Evolutionary conservation across 768 basidiomycete genomes (phyloP).

Genomic region (Serpula lacrymans): DNA sequence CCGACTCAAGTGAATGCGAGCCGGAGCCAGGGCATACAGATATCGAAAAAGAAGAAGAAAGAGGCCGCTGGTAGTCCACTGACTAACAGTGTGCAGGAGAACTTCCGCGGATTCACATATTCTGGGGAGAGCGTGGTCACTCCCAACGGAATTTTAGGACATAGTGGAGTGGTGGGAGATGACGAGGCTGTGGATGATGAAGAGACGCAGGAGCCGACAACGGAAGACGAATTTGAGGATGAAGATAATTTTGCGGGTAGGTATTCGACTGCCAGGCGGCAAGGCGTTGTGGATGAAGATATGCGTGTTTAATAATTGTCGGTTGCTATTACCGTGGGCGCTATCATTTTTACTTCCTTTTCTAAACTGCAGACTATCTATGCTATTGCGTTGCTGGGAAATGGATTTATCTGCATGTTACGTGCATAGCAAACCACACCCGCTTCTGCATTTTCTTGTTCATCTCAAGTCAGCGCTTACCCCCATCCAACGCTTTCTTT

Average conservation of each 20-base stretch:
- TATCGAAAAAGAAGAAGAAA: slow-evolving; percentile 44
- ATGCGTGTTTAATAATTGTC: slow-evolving; percentile 24
- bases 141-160: slow-evolving; percentile 38
- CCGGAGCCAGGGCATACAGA: slow-evolving; percentile 43
- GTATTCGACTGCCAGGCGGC: slow-evolving; percentile 57
- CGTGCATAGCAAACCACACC: too few relatives aligned
- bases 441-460: too few relatives aligned
- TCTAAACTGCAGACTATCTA: too few relatives aligned
- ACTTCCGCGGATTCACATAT: slow-evolving; percentile 93
- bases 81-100: slow-evolving; percentile 92
- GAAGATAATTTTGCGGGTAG: slow-evolving; percentile 60
- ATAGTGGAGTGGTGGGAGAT: slow-evolving; percentile 28
- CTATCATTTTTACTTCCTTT: too few relatives aligned
- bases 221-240: slow-evolving; percentile 79
- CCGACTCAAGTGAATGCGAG: slow-evolving; percentile 15
- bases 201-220: slow-evolving; percentile 45
- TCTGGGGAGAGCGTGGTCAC: slow-evolving; percentile 63
- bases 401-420: too few relatives aligned
- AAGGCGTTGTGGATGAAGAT: slow-evolving; percentile 39
- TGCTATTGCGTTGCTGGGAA: too few relatives aligned
- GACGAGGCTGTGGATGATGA: slow-evolving; percentile 48
- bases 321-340: too few relatives aligned
- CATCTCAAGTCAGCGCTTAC: too few relatives aligned
- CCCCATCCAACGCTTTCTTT: too few relatives aligned
- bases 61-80: slow-evolving; percentile 59